phyloP scores from a whole-genome alignment of 352 stramenopile genomes.

The Phytophthora crassamura region DNA sequence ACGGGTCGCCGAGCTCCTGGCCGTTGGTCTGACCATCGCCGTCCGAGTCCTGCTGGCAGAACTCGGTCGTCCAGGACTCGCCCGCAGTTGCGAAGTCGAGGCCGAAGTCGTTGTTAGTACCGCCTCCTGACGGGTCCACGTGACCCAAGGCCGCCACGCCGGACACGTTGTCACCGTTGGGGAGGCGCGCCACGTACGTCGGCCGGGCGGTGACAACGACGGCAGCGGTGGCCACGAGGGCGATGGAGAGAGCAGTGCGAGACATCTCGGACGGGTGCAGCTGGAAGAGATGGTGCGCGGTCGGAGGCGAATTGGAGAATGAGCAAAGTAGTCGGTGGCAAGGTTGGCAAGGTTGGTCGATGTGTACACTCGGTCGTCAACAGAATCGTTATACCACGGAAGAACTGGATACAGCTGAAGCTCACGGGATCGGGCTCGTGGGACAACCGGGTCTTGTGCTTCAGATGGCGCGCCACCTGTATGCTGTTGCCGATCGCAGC shows the following conservation, averaged over 20 bases:
- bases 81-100: conserved; percentile 37
- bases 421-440: too few relatives aligned
- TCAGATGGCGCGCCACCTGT: too few relatives aligned
- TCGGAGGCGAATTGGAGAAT: conserved; percentile 17
- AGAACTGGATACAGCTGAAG: too few relatives aligned
- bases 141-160: conserved; percentile 48
- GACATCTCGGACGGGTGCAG: conserved; percentile 12
- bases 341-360: too few relatives aligned
- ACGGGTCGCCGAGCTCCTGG: conserved; percentile 85
- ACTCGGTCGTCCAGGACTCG: conserved; percentile 40
- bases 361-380: too few relatives aligned
- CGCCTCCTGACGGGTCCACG: conserved; percentile 32
- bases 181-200: conserved; percentile 34
- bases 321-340: background rate
- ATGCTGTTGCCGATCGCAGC: too few relatives aligned
- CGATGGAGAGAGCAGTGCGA: conserved; percentile 22
- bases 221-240: conserved; percentile 19
- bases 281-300: background rate
- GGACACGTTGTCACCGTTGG: conserved; percentile 43
- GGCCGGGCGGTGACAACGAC: conserved; percentile 27
- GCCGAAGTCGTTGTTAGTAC: conserved; percentile 53
- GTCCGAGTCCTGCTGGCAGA: conserved; percentile 79
- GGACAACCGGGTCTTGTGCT: too few relatives aligned
- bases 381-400: too few relatives aligned
- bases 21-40: conserved; percentile 86